Base-by-base conservation (phyloP, 306 rosid genomes). In the Phaseolus lunatus region DNA sequence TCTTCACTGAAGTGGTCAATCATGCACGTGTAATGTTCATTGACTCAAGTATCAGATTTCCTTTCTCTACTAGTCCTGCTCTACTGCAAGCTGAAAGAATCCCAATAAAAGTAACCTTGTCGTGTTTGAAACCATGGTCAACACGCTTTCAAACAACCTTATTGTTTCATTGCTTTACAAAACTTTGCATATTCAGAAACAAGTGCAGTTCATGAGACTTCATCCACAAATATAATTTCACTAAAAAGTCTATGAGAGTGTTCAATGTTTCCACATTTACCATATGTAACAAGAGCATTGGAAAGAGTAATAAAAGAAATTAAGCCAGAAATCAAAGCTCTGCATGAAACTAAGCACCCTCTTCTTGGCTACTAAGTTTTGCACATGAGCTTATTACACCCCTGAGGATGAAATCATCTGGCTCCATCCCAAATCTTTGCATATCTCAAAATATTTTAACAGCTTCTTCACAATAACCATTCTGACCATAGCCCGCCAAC, bases 61-160 rank as follows among this genome's bases (percentile, higher is more conserved):
- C 98, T 76, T 85, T 94, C 48, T 92, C 97, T 77, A 94, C 93
- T 7, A 94, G 73, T 48, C 98, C 97, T 41, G 97, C 94, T 85
- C 97, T 86, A 81, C 98, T 89, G 83, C 96, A 94, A 82, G 97
- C 97, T 58, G 97, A 92, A 78, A 94, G 89, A 82, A 92, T 96
- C 65, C 97, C 98, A 29, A 92, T 89, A 83, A 92, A 92, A 31
- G 98, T 94, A 84, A 94, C 89, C 58, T 85, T 90, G 77, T 94
- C 98, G 0, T 97, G 97, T 74, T 76, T 87, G 78, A 92, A 81
- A 63, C 89, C 86, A 63, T 81, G 78, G n/a, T 77, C 79, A 90
- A 50, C 97, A 94, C 90, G 70, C 75, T 86, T 81, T 90, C 96
- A 71, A 87, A 94, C 63, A 94, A 80, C 50, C 80, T 45, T 62